These are phyloP conservation scores for Taphrina confusa DNA, from an alignment of 1,139 yeast genomes.

Conservation along the genomic window DNA sequence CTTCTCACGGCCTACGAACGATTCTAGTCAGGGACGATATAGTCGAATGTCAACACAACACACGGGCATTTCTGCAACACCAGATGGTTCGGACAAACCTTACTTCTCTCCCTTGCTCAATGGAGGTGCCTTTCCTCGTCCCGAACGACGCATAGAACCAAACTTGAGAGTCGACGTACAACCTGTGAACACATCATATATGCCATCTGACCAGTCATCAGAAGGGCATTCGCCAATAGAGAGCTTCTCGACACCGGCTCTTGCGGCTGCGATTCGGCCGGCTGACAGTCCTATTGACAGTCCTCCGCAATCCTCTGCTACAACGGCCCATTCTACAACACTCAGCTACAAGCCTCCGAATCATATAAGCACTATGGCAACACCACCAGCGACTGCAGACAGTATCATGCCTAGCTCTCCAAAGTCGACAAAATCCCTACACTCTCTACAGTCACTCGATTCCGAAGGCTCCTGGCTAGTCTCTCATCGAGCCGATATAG, in stretches of 20 bases:
- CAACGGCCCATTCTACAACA: background rate
- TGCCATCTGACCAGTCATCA: background rate
- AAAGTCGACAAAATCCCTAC: background rate
- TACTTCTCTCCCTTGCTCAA: constrained; percentile 21
- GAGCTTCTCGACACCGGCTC: background rate
- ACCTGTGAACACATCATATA: background rate
- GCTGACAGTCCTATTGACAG: background rate
- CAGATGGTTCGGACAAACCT: constrained; percentile 1
- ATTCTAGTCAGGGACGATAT: constrained; percentile 7
- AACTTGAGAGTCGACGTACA: too few relatives aligned
- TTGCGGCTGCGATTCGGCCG: constrained; percentile 1
- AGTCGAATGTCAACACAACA: constrained; percentile 3
- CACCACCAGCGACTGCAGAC: background rate
- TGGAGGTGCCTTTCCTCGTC: constrained; percentile 24
- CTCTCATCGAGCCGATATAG: constrained; percentile 5
- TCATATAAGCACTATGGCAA: background rate
- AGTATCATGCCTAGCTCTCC: background rate
- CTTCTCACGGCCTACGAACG: constrained; percentile 18
- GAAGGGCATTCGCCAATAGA: background rate
- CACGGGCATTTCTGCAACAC: background rate
- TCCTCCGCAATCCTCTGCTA: too few relatives aligned
- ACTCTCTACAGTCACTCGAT: constrained; percentile 23
- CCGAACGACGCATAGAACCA: background rate
- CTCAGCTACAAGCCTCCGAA: background rate
- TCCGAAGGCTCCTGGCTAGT: constrained; percentile 26